phyloP scores from a whole-genome alignment of 352 stramenopile genomes.

The Nothophytophthora sp. region DNA sequence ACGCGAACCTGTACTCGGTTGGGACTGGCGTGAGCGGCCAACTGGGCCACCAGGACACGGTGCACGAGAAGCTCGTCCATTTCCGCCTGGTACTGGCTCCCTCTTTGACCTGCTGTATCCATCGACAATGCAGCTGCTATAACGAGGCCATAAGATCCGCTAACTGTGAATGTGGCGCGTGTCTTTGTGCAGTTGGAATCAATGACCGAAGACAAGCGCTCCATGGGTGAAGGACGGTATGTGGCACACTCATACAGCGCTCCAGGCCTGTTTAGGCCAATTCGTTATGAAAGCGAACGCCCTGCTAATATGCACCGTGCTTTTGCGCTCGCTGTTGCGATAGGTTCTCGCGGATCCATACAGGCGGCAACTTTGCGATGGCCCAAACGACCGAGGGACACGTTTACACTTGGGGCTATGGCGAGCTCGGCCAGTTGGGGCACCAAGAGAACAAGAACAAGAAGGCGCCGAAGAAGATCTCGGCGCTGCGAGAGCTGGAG shows the following conservation, averaged over 20 bases:
- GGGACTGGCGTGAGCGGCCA: conserved; percentile 64
- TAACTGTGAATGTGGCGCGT: conserved; percentile 10
- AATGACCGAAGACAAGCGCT: conserved; percentile 74
- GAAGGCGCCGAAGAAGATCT: conserved; percentile 87
- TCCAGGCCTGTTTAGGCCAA: background rate
- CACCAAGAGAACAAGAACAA: conserved; percentile 89
- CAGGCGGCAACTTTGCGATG: conserved; percentile 63
- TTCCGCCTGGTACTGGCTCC: conserved; percentile 62
- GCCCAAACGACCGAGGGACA: conserved; percentile 62
- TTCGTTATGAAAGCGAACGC: background rate
- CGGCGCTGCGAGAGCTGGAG: conserved; percentile 75
- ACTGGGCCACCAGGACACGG: conserved; percentile 71
- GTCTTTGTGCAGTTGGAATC: conserved; percentile 50
- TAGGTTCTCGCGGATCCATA: conserved; percentile 60
- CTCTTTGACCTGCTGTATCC: background rate
- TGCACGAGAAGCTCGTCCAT: conserved; percentile 78
- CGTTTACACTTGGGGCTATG: conserved; percentile 82
- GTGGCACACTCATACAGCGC: too few species aligned
- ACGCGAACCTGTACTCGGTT: conserved; percentile 75
- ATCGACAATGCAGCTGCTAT: too few species aligned
- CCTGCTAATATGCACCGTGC: background rate
- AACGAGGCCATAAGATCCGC: too few species aligned
- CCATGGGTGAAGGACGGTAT: conserved; percentile 72
- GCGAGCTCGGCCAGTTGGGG: conserved; percentile 72
- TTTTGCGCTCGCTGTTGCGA: background rate